Conservation (phyloP, 768 basidiomycete genomes). For the Mycena polygramma region DNA sequence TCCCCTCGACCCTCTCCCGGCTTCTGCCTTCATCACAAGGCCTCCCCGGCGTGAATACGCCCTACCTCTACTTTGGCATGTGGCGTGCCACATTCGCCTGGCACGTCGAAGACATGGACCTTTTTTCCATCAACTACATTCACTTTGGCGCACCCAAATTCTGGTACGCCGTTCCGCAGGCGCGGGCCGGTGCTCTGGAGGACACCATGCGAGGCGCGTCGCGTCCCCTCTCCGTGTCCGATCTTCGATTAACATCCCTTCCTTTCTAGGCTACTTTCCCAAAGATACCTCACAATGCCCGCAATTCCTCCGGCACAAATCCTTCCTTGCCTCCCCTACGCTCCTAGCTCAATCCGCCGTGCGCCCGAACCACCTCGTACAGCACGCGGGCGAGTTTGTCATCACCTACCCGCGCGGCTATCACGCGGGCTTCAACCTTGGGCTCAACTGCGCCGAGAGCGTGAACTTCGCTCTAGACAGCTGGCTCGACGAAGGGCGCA, state of each 20-base stretch:
- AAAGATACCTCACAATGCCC: constrained; percentile 87
- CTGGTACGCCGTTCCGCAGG: constrained; percentile 98
- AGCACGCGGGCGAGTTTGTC: constrained; percentile 93
- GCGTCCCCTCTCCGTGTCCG: not conserved
- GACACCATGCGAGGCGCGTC: constrained; percentile 85
- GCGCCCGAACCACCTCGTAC: constrained; percentile 88
- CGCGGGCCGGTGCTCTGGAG: constrained; percentile 85
- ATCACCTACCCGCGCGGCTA: constrained; percentile 96
- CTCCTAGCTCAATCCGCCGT: constrained; percentile 84
- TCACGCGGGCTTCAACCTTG: constrained; percentile 97
- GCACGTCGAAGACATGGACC: constrained; percentile 99
- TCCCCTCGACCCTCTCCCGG: constrained; percentile 88
- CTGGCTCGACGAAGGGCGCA: constrained; percentile 91
- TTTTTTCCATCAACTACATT: constrained; percentile 99
- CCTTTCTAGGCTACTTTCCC: constrained; percentile 83
- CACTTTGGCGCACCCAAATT: constrained; percentile 98
- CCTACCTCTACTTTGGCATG: constrained; percentile 99
- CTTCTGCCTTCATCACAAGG: constrained; percentile 76
- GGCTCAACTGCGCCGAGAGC: constrained; percentile 96
- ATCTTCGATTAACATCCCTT: constrained; percentile 5
- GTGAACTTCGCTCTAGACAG: constrained; percentile 97
- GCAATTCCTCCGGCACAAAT: constrained; percentile 97
- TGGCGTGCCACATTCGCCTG: constrained; percentile 99
- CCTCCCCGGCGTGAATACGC: constrained; percentile 96
- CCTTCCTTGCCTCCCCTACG: constrained; percentile 92